Evolutionary conservation across 495 filamentous ascomycete species (phyloP), one percentile per base, ranked within the genome.

Genomic region (Neurospora sp.): DNA sequence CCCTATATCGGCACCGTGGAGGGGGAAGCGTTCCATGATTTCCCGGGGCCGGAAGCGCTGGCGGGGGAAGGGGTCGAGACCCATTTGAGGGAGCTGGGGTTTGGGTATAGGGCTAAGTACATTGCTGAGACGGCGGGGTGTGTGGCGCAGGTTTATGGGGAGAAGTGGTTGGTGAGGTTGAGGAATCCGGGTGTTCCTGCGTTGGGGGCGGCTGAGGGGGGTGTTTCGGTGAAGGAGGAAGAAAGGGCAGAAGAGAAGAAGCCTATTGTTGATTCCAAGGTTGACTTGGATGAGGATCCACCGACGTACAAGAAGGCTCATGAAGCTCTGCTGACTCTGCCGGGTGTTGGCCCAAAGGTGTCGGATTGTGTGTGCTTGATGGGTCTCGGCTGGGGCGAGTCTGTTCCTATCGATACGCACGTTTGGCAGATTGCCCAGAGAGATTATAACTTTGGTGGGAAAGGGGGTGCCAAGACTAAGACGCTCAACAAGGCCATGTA

Each of bases 341-440:
- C 93, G 71, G 96, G 96, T 1, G 96, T 98, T 8, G 96, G 96
- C 0, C 96, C 96, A 0, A 99, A 99, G 79, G 96, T 99, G 6
- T 90, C 96, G 4, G 96, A 99, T 79, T 99, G 96, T 79, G 94
- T 98, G 7, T 97, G 92, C 80, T 81, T 99, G 44, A 97, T 99
- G 93, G 97, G 96, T 14, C 83, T 99, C 6, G 95, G 95, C n/a
- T 98, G 96, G 94, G 90, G 91, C 8, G 96, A 98, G 80, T 89
- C 94, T 6, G 94, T 99, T 3, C 96, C 96, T 2, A 91, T 99
- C 39, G 96, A 99, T 82, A 99, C 96, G 4, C 96, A 99, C 85
- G 95, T 99, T 39, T 97, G 94, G 94, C 94, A 99, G 83, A 98
- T 99, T 74, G 96, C 96, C 1, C 93, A 95, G 78, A 85, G 96